Percentiles rank a stretch among this genome's conserved stretches.
Conservation (phyloP, 768 basidiomycete genomes). For the Amanita inopinata region DNA sequence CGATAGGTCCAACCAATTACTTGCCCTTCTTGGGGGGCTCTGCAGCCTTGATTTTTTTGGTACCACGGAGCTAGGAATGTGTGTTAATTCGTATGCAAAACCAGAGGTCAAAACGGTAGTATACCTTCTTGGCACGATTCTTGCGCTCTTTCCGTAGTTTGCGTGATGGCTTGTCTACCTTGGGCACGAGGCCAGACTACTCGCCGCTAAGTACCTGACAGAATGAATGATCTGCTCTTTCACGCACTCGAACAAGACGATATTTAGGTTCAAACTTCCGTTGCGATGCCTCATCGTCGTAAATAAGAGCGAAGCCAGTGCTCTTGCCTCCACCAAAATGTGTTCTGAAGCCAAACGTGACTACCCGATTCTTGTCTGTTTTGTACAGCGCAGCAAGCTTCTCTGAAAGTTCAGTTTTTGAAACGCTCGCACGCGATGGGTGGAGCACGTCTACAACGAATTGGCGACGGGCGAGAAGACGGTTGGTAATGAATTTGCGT, state of each 20-base stretch:
- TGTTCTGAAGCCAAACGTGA: constrained; percentile 90
- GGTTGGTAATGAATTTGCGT: constrained; percentile 99
- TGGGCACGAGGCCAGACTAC: constrained; percentile 59
- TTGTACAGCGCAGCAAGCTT: constrained; percentile 93
- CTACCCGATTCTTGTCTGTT: constrained; percentile 81
- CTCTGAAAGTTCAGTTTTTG: constrained; percentile 84
- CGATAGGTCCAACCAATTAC: constrained; percentile 35
- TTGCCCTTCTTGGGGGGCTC: constrained; percentile 91
- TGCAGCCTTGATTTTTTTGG: constrained; percentile 89
- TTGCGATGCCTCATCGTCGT: constrained; percentile 91
- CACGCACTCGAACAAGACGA: constrained; percentile 85
- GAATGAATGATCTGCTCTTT: background rate
- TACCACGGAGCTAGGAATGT: constrained; percentile 74
- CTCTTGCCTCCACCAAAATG: constrained; percentile 97
- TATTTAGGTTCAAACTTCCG: constrained; percentile 97
- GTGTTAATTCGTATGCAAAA: constrained; percentile 11
- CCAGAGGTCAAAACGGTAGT: background rate
- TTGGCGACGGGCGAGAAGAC: constrained; percentile 91
- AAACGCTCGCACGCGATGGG: constrained; percentile 90
- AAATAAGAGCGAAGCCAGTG: constrained; percentile 96
- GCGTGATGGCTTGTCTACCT: constrained; percentile 86
- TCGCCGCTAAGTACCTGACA: constrained; percentile 7
- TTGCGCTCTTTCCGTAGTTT: constrained; percentile 99
- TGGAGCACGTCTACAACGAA: constrained; percentile 93
- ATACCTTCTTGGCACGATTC: constrained; percentile 97